Base-by-base conservation (phyloP, 805 yeast species). In the Candida silvicultrix region DNA sequence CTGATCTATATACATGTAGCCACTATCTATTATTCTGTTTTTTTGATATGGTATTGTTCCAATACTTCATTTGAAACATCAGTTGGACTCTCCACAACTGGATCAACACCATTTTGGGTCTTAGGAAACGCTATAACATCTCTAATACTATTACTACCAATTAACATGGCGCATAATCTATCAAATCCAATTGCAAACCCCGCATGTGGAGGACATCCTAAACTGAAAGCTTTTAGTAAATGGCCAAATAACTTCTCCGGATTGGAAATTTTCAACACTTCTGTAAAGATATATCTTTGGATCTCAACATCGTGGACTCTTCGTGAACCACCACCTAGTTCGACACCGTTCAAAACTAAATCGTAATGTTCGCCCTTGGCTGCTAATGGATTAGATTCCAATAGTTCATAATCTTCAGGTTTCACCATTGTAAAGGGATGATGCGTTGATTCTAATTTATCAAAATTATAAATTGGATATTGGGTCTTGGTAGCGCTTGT, bases 141-240 rank as follows among this genome's bases (percentile, higher is more conserved):
- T 53, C 97, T 70, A 31, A 94, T 90, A 51, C 88, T 86, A 5
- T 71, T 58, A 18, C 83, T 72, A 0, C 89, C 94, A n/a, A 83
- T 64, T 29, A 92, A 61, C 92, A 92, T 89, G 0, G 99, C 94
- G 56, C 95, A 82, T 71, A 94, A 69, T 50, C 99, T 71, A 62
- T 94, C 99, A 54, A 94, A 86, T 0, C 99, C 99, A 32, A 94
- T 71, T 0, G 99, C 99, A 35, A 94, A 71, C 0, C 99, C 99
- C 2, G 97, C 97, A 66, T 94, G 99, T 1, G 99, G 99, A 1
- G 99, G 99, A 58, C 98, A 89, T 1, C 99, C 99, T 67, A 85
- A 79, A 21, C 78, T 78, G 45, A 94, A 77, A 0, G 97, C 97
- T 37, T 73, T 69, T 29, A 94, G 69, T 37, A 94, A 70, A 65